phyloP scores from a whole-genome alignment of 1,284 basidiomycete genomes.

The Peniophora sp. region DNA sequence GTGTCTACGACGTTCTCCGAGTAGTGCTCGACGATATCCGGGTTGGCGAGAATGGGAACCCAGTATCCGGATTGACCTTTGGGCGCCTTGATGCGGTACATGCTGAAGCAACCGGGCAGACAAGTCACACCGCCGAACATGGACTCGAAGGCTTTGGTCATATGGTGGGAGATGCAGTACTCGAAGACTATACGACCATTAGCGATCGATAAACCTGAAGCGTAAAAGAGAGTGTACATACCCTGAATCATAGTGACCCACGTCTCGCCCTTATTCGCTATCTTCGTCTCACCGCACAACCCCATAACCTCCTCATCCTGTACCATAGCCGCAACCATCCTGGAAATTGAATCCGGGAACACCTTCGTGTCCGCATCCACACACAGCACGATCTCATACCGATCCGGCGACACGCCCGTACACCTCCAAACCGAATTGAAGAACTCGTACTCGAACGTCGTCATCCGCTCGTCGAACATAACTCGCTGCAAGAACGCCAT shows the following conservation, averaged over 20 bases:
- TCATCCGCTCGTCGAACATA: conserved; percentile 99
- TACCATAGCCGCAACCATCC: conserved; percentile 93
- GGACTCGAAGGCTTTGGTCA: conserved; percentile 98
- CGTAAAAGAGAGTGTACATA: conserved; percentile 28
- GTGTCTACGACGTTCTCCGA: conserved; percentile 98
- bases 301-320: conserved; percentile 98
- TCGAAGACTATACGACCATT: conserved; percentile 70
- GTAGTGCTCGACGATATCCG: conserved; percentile 96
- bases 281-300: conserved; percentile 97
- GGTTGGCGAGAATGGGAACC: conserved; percentile 97
- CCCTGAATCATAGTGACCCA: conserved; percentile 99
- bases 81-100: conserved; percentile 98
- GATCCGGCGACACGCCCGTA: conserved; percentile 94
- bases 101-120: conserved; percentile 97
- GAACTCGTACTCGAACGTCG: conserved; percentile 98
- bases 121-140: conserved; percentile 99
- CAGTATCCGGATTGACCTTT: conserved; percentile 92
- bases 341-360: conserved; percentile 87
- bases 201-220: conserved; percentile 7
- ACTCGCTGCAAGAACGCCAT: conserved; percentile 99
- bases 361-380: conserved; percentile 99
- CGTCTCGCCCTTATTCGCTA: conserved; percentile 96
- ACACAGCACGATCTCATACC: conserved; percentile 93
- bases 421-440: conserved; percentile 96
- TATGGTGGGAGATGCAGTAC: conserved; percentile 99